Percentiles rank a stretch among this genome's conserved stretches.
phyloP scores from a whole-genome alignment of 495 filamentous ascomycete species.

The Schizothecium vesticola region DNA sequence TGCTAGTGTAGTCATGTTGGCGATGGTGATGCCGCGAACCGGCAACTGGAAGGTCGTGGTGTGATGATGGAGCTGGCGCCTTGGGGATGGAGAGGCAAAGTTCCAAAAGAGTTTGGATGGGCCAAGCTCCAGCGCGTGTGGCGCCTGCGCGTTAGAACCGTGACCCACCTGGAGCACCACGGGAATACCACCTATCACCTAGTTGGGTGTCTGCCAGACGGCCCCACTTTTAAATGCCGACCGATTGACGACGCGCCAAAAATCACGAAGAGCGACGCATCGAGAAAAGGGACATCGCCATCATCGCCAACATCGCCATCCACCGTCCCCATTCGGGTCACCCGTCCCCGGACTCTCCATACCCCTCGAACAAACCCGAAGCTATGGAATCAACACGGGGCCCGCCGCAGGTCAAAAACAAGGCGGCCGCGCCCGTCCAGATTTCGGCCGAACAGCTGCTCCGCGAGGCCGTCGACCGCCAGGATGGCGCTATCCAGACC shows the following conservation, averaged over 20 bases:
- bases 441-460: constrained; percentile 97
- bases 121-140: not conserved
- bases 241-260: not conserved
- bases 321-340: not conserved
- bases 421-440: constrained; percentile 79
- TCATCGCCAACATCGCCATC: not conserved
- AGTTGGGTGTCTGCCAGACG: not conserved
- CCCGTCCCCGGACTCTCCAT: not conserved
- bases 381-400: constrained; percentile 89
- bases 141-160: not conserved
- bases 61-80: not conserved
- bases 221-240: not conserved
- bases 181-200: not conserved
- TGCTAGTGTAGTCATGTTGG: constrained; percentile 67
- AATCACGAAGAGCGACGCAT: not conserved
- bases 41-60: not conserved
- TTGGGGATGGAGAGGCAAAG: not conserved
- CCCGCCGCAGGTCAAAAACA: constrained; percentile 96
- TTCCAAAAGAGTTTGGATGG: not conserved
- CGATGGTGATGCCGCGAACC: not conserved
- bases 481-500: constrained; percentile 80
- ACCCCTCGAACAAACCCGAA: not conserved
- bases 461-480: constrained; percentile 94
- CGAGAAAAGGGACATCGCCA: not conserved
- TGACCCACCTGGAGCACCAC: not conserved